Conservation (phyloP, 78 protist species). For the Dictyostelium purpureum region DNA sequence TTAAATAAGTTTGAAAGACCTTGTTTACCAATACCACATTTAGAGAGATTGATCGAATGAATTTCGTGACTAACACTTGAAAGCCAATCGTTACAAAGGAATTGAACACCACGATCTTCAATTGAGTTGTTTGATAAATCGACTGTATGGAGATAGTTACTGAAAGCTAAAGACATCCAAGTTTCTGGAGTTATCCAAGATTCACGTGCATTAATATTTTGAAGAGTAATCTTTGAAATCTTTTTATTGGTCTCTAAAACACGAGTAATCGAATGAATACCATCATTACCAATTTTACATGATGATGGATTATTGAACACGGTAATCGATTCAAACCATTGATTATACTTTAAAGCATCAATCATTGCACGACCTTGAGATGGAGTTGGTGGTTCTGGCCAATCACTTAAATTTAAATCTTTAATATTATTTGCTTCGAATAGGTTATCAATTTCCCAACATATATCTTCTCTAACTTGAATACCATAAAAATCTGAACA, state of each 20-base stretch:
- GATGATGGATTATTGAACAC: not conserved
- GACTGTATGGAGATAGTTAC: conserved; percentile 43
- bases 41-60: conserved; percentile 31
- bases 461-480: conserved; percentile 59
- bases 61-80: conserved; percentile 45
- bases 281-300: conserved; percentile 61
- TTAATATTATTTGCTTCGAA: conserved; percentile 57
- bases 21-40: conserved; percentile 57
- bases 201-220: conserved; percentile 40
- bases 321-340: conserved; percentile 39
- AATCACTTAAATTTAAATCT: conserved; percentile 58
- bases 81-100: conserved; percentile 65
- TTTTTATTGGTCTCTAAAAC: conserved; percentile 35
- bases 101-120: conserved; percentile 69
- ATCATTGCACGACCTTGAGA: conserved; percentile 66
- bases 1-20: conserved; percentile 39
- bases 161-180: conserved; percentile 72
- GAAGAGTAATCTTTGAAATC: not conserved
- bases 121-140: conserved; percentile 55
- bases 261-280: conserved; percentile 8
- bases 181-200: conserved; percentile 77
- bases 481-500: conserved; percentile 27
- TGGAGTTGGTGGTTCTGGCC: conserved; percentile 78
- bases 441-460: conserved; percentile 72
- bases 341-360: conserved; percentile 62